Base-by-base conservation (phyloP, 371 early-diverging fungal genomes). In the Smittium mucronatum region DNA sequence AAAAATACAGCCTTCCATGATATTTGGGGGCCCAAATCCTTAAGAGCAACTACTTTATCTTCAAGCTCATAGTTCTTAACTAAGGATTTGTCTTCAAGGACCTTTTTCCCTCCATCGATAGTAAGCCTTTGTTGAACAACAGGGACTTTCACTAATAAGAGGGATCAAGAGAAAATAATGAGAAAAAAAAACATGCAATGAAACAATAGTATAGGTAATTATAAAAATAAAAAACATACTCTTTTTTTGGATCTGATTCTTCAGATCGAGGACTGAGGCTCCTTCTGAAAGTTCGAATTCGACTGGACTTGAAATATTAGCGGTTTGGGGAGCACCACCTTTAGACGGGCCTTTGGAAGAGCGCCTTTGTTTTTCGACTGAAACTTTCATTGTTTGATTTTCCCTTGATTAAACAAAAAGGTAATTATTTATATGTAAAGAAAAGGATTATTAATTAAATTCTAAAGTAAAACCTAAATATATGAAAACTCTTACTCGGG, bases 1-100 rank as follows among this genome's bases (percentile, higher is more conserved):
- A 93, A 75, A 77, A 95, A 97, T 36, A 96, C 97, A 28, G 92
- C 89, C 64, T 86, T 84, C 97, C 97, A 97, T 69, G 92, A 87
- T 68, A 96, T 88, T 79, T 97, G 97, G 33, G 92, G 93, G 17
- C 95, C 97, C 72, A 93, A 83, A 73, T 94, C 93, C 81, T 93
- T 95, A 77, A 94, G 85, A 16, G 81, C 79, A 35, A 94, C 78
- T 15, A n/a, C 5, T n/a, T 30, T n/a, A 16, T 28, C n/a, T 11
- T 61, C 63, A 30, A 30, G 63, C 5, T n/a, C 32, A 11, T 11
- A 11, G 32, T 16, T 61, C 11, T n/a, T 32, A 16, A 30, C n/a
- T 5, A 33, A 15, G n/a, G 5, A 5, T 11, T 16, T 30, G 16
- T 30, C 30, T 61, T 28, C 16, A 61, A 61, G 63, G 5, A 33